These are phyloP conservation scores for Exserohilum turcica DNA, from an alignment of 2,329 filamentous ascomycete species.

Conservation along the genomic window DNA sequence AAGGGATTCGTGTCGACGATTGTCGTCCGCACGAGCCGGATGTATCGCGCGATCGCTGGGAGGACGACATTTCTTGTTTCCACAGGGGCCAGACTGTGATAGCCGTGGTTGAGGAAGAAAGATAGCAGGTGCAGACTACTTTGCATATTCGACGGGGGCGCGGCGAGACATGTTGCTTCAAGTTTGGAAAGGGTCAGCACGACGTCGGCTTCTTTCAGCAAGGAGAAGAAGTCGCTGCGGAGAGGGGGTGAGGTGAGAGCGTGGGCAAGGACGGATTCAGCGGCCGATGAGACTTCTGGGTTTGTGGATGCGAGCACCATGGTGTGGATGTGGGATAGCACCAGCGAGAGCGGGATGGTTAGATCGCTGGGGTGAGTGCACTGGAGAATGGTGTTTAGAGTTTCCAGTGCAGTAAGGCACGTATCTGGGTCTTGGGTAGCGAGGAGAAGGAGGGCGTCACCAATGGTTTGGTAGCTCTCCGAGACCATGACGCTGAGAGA, in stretches of 20 bases:
- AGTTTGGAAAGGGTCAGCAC: slow-evolving; percentile 29
- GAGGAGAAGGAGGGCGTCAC: slow-evolving; percentile 30
- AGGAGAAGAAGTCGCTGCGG: slow-evolving; percentile 22
- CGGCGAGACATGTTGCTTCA: slow-evolving; percentile 33
- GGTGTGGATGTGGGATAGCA: slow-evolving; percentile 30
- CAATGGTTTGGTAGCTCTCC: slow-evolving; percentile 28
- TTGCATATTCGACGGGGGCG: slow-evolving; percentile 40
- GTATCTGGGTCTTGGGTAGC: slow-evolving; percentile 33
- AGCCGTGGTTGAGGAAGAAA: slow-evolving; percentile 40
- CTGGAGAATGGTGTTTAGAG: slow-evolving; percentile 26
- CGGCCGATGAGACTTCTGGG: slow-evolving; percentile 37
- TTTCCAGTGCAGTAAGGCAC: slow-evolving; percentile 31
- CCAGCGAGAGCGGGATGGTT: slow-evolving; percentile 21
- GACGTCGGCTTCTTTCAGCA: slow-evolving; percentile 18
- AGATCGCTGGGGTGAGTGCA: slow-evolving; percentile 9
- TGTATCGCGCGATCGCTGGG: slow-evolving; percentile 28
- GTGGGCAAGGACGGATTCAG: slow-evolving; percentile 34
- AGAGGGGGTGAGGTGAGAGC: slow-evolving; percentile 16
- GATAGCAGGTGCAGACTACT: slow-evolving; percentile 38
- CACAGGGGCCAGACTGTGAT: slow-evolving; percentile 12
- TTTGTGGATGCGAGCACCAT: slow-evolving; percentile 26
- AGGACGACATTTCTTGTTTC: slow-evolving; percentile 5
- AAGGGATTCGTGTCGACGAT: slow-evolving; percentile 56
- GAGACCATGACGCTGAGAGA: slow-evolving; percentile 17
- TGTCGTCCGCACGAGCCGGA: slow-evolving; percentile 37